Conservation (phyloP, 192 early-diverging fungal genomes). For the Funneliformis mosseae region DNA sequence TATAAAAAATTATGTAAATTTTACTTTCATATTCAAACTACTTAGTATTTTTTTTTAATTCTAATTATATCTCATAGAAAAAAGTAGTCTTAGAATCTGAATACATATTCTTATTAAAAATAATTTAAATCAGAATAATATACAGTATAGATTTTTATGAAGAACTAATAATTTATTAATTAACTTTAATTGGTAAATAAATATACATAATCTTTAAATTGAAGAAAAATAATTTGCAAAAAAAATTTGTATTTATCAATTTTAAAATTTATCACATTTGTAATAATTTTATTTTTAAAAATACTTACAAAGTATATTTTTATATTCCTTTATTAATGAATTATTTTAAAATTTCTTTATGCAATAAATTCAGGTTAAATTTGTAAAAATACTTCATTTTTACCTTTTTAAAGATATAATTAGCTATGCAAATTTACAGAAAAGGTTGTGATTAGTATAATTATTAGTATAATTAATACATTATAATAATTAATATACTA, state of each 20-base stretch:
- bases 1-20: too few species aligned
- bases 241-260: neutral
- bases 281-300: neutral
- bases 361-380: neutral
- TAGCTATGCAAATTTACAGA: neutral
- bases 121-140: too few species aligned
- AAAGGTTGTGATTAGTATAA: too few species aligned
- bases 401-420: neutral
- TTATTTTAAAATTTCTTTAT: neutral
- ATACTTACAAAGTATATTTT: conserved; percentile 12
- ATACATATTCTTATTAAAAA: too few species aligned
- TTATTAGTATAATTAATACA: too few species aligned
- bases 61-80: too few species aligned
- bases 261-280: neutral
- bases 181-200: conserved; percentile 16
- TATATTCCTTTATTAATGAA: neutral
- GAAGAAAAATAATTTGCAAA: neutral
- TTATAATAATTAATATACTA: too few species aligned
- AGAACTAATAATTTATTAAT: conserved; percentile 3
- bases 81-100: too few species aligned
- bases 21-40: too few species aligned
- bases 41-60: too few species aligned
- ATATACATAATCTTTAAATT: neutral
- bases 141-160: too few species aligned
- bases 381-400: conserved; percentile 2